A percentile compares a stretch with the other conserved stretches of the same genome.
These are phyloP conservation scores for Ascochyta pisi DNA, from an alignment of 2,329 filamentous ascomycete genomes.

Conservation along the genomic window DNA sequence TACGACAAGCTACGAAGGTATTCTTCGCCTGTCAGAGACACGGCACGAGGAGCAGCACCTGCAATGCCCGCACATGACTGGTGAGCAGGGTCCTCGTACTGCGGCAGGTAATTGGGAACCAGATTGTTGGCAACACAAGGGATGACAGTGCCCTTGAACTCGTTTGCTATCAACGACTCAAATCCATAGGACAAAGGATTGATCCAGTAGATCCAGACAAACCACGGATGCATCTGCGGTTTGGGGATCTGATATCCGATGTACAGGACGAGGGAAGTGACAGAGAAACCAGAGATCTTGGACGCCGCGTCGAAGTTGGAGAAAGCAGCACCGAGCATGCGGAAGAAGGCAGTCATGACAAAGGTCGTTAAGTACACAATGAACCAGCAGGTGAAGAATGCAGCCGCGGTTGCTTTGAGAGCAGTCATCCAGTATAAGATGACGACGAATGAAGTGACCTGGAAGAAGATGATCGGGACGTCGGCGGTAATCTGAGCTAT, in stretches of 20 bases:
- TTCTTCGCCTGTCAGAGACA: constrained; percentile 62
- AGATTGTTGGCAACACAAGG: constrained; percentile 59
- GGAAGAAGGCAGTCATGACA: constrained; percentile 83
- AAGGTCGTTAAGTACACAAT: constrained; percentile 73
- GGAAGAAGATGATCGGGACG: constrained; percentile 63
- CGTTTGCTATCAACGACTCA: constrained; percentile 80
- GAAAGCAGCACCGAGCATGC: constrained; percentile 74
- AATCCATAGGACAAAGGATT: constrained; percentile 81
- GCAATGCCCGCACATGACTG: constrained; percentile 66
- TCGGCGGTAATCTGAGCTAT: constrained; percentile 71
- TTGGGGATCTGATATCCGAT: constrained; percentile 67
- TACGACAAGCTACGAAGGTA: constrained; percentile 63
- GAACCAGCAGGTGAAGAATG: constrained; percentile 84
- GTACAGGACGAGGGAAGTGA: constrained; percentile 65
- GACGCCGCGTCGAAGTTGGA: constrained; percentile 63
- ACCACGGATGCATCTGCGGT: constrained; percentile 61
- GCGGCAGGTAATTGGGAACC: constrained; percentile 57
- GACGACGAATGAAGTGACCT: constrained; percentile 65
- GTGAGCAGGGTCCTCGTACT: constrained; percentile 51
- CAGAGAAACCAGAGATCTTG: constrained; percentile 62
- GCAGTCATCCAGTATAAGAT: constrained; percentile 85
- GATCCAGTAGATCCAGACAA: constrained; percentile 68
- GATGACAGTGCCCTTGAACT: constrained; percentile 51
- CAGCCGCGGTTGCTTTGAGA: constrained; percentile 71
- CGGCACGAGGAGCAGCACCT: constrained; percentile 60